These are phyloP conservation scores for Leccinum disarticulatum DNA, from an alignment of 768 basidiomycete species.

Conservation along the genomic window DNA sequence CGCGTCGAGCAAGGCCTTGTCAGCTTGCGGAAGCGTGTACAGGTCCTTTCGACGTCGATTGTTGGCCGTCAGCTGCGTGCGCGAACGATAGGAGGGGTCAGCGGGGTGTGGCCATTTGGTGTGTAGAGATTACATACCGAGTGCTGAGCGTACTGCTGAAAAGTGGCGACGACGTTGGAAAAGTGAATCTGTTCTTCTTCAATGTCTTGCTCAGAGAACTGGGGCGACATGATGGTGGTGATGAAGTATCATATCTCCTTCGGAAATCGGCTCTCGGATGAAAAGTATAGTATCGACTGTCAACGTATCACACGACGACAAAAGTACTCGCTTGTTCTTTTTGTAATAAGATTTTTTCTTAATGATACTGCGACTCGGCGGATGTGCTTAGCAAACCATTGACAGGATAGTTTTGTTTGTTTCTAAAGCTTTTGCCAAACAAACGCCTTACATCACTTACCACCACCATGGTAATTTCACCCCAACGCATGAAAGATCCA, in stretches of 20 bases:
- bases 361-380: too few species aligned
- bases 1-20: constrained; percentile 64
- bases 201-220: constrained; percentile 34
- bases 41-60: constrained; percentile 76
- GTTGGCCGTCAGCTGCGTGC: constrained; percentile 52
- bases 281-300: too few species aligned
- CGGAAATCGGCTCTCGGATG: not conserved
- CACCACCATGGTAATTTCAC: constrained; percentile 15
- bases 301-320: too few species aligned
- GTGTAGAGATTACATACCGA: constrained; percentile 35
- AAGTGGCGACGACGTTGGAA: constrained; percentile 70
- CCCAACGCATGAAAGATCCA: not conserved
- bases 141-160: constrained; percentile 72
- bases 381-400: too few species aligned
- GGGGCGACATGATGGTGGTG: constrained; percentile 24
- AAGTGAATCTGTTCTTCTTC: constrained; percentile 71
- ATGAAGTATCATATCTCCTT: not conserved
- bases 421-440: constrained; percentile 30
- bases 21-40: constrained; percentile 63
- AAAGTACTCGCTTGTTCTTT: too few species aligned
- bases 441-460: constrained; percentile 8
- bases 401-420: constrained; percentile 18
- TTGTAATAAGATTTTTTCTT: too few species aligned
- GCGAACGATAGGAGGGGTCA: not conserved
- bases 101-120: not conserved